Percentiles rank a stretch among this genome's conserved stretches.
Conservation (phyloP, 495 filamentous ascomycete species). For the Hypoxylon rickii region DNA sequence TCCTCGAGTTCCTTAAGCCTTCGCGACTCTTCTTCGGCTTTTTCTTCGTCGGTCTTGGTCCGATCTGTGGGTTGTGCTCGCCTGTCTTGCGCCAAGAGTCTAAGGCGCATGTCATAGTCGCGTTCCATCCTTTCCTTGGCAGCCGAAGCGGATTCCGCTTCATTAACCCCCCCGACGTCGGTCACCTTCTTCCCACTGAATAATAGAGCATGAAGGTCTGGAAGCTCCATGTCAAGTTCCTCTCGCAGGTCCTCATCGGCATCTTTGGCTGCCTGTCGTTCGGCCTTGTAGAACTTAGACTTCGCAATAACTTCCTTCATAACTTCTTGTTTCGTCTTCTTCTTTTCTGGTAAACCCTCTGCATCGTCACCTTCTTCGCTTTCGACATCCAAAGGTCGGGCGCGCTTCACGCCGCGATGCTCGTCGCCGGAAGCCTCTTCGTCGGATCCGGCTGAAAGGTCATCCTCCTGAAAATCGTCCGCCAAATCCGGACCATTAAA, state of each 20-base stretch:
- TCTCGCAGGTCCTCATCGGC: constrained; percentile 91
- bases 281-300: constrained; percentile 91
- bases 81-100: constrained; percentile 79
- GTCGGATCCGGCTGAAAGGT: constrained; percentile 60
- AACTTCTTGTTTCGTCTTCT: constrained; percentile 92
- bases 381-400: constrained; percentile 49
- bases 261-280: constrained; percentile 90
- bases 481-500: constrained; percentile 57
- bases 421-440: constrained; percentile 48
- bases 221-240: constrained; percentile 70
- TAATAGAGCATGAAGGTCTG: constrained; percentile 77
- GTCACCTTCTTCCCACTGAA: constrained; percentile 38
- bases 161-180: constrained; percentile 38
- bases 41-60: constrained; percentile 91
- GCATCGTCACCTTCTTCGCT: constrained; percentile 51
- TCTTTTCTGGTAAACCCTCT: constrained; percentile 68
- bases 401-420: constrained; percentile 62
- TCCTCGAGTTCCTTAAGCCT: constrained; percentile 79
- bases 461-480: constrained; percentile 77
- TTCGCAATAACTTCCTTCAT: constrained; percentile 98
- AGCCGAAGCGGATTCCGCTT: constrained; percentile 62
- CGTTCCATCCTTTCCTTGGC: constrained; percentile 64
- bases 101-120: constrained; percentile 83
- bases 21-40: constrained; percentile 71
- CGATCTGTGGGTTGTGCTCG: constrained; percentile 81